phyloP scores from a whole-genome alignment of 1,284 basidiomycete genomes.

The Leccinum fuscescens region DNA sequence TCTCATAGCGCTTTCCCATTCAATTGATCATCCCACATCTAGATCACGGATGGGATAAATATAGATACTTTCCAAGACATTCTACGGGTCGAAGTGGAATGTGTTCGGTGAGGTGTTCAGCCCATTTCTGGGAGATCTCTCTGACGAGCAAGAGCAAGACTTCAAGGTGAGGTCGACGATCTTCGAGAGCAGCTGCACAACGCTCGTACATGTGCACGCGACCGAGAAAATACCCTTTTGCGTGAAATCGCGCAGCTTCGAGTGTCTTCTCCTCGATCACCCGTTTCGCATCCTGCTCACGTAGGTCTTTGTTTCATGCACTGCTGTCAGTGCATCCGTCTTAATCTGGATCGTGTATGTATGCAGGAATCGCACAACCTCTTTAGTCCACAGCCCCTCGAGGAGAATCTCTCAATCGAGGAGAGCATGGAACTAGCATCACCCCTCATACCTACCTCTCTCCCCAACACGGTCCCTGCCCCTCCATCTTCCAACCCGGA shows the following conservation, averaged over 20 bases:
- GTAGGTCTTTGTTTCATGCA: constrained; percentile 13
- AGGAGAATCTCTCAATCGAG: constrained; percentile 38
- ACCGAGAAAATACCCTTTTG: constrained; percentile 25
- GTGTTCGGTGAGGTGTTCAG: constrained; percentile 30
- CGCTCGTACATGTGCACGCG: constrained; percentile 11
- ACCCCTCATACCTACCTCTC: constrained; percentile 44
- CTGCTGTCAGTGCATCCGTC: not conserved
- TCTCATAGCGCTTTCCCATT: not conserved
- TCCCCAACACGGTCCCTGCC: constrained; percentile 1
- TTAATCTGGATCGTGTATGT: not conserved
- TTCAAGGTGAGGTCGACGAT: constrained; percentile 25
- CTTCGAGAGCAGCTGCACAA: constrained; percentile 28
- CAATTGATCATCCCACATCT: not conserved
- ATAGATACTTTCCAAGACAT: constrained; percentile 22
- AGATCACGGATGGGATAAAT: constrained; percentile 20
- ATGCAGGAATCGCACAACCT: constrained; percentile 16
- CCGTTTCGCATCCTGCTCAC: not conserved
- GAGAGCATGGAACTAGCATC: constrained; percentile 59
- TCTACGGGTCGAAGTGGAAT: constrained; percentile 35
- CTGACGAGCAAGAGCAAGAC: constrained; percentile 13
- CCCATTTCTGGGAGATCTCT: not conserved
- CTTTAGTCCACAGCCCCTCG: constrained; percentile 15
- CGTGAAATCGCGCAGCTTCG: constrained; percentile 26
- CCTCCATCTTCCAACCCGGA: constrained; percentile 9
- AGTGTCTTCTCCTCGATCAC: not conserved